Evolutionary conservation across 2,329 filamentous ascomycete genomes (phyloP).

Genomic region (Curvularia sp.): DNA sequence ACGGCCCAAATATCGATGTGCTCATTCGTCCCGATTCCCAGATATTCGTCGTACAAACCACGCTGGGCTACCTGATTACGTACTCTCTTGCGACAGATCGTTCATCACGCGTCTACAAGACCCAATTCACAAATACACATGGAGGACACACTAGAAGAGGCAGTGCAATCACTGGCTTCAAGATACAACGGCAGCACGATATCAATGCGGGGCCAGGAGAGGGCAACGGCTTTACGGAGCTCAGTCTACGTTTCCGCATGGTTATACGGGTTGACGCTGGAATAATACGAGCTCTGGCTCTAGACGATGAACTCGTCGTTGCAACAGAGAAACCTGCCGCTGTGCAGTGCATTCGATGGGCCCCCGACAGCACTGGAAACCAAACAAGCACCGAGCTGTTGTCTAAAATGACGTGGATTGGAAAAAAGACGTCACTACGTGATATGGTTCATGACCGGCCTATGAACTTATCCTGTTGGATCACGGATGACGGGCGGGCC

Average conservation of each 20-base stretch:
- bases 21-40: conserved; percentile 89
- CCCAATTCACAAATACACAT: conserved; percentile 70
- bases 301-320: conserved; percentile 92
- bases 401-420: conserved; percentile 84
- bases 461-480: conserved; percentile 95
- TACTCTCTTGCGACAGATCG: conserved; percentile 89
- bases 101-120: conserved; percentile 82
- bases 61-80: conserved; percentile 86
- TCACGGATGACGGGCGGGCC: conserved; percentile 83
- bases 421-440: conserved; percentile 74
- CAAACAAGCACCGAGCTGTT: conserved; percentile 92
- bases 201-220: conserved; percentile 74
- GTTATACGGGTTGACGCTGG: conserved; percentile 98
- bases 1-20: conserved; percentile 84
- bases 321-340: conserved; percentile 90
- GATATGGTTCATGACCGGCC: conserved; percentile 95
- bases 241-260: conserved; percentile 92
- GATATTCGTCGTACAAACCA: conserved; percentile 89
- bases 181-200: conserved; percentile 48
- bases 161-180: conserved; percentile 51
- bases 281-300: conserved; percentile 82
- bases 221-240: conserved; percentile 79
- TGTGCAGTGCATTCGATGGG: conserved; percentile 97
- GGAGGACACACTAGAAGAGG: conserved; percentile 57
- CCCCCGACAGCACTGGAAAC: conserved; percentile 77